Conservation (phyloP, 768 basidiomycete species). For the Phanerochaete carnosa region DNA sequence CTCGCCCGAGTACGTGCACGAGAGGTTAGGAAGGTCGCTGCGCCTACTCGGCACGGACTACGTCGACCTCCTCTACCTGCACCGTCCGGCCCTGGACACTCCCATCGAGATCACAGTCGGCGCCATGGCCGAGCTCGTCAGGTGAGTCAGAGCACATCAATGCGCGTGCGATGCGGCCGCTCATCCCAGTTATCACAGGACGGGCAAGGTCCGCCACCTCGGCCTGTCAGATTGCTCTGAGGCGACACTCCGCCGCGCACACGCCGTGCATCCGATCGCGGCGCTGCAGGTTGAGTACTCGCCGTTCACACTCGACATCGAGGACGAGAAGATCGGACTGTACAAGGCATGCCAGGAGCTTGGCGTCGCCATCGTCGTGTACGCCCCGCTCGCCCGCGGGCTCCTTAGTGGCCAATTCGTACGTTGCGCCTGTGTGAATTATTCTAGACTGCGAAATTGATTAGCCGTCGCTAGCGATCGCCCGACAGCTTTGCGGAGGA, state of each 20-base stretch:
- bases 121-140: neutral
- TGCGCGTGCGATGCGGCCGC: neutral
- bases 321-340: slow-evolving; percentile 30
- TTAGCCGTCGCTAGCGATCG: slow-evolving; percentile 18
- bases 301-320: slow-evolving; percentile 40
- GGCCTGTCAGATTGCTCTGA: slow-evolving; percentile 28
- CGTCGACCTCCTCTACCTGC: slow-evolving; percentile 12
- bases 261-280: slow-evolving; percentile 40
- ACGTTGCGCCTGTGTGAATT: neutral
- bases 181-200: slow-evolving; percentile 12
- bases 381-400: slow-evolving; percentile 34
- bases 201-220: slow-evolving; percentile 23
- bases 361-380: slow-evolving; percentile 40
- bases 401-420: slow-evolving; percentile 25
- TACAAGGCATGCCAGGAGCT: slow-evolving; percentile 36
- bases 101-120: neutral
- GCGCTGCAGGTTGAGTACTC: slow-evolving; percentile 45
- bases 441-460: neutral
- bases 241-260: slow-evolving; percentile 22
- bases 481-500: slow-evolving; percentile 25
- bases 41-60: slow-evolving; percentile 3
- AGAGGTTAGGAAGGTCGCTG: slow-evolving; percentile 1
- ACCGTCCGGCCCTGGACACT: neutral
- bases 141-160: neutral
- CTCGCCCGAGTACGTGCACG: slow-evolving; percentile 6